A percentile compares a stretch with the other conserved stretches of the same genome.
Evolutionary conservation across 371 early-diverging fungal species (phyloP).

Genomic region (Mortierella sp.): DNA sequence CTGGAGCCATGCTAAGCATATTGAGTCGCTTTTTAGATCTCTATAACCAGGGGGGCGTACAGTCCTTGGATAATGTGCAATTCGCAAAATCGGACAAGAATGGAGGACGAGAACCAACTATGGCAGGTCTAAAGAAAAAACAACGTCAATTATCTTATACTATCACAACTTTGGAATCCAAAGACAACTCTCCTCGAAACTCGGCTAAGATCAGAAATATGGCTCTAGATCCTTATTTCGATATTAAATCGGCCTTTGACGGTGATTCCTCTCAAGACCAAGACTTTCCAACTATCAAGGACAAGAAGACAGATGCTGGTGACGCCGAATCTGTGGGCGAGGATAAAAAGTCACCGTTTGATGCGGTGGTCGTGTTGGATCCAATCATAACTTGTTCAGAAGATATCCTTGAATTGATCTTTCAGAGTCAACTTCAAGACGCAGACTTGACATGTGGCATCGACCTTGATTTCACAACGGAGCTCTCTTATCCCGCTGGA

Average conservation of each 20-base stretch:
- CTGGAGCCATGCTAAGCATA: not conserved
- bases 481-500: not conserved
- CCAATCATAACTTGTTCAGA: slow-evolving; percentile 34
- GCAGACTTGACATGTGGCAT: slow-evolving; percentile 45
- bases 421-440: slow-evolving; percentile 42
- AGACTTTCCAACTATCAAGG: not conserved
- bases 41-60: slow-evolving; percentile 18
- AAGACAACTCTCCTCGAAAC: slow-evolving; percentile 9
- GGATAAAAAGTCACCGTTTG: not conserved
- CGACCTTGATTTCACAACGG: slow-evolving; percentile 4
- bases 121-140: not conserved
- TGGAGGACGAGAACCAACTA: not conserved
- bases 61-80: not conserved
- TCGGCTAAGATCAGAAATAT: slow-evolving; percentile 17
- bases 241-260: not conserved
- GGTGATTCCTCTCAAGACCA: not conserved
- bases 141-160: slow-evolving; percentile 16
- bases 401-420: slow-evolving; percentile 38
- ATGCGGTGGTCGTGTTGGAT: slow-evolving; percentile 25
- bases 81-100: not conserved
- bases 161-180: slow-evolving; percentile 19
- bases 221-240: slow-evolving; percentile 12
- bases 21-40: slow-evolving; percentile 24
- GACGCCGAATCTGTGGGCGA: not conserved
- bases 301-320: not conserved